A percentile compares a stretch with the other conserved stretches of the same genome.
Evolutionary conservation across 2,329 filamentous ascomycete genomes (phyloP).

Genomic region (Escovopsis sp.): DNA sequence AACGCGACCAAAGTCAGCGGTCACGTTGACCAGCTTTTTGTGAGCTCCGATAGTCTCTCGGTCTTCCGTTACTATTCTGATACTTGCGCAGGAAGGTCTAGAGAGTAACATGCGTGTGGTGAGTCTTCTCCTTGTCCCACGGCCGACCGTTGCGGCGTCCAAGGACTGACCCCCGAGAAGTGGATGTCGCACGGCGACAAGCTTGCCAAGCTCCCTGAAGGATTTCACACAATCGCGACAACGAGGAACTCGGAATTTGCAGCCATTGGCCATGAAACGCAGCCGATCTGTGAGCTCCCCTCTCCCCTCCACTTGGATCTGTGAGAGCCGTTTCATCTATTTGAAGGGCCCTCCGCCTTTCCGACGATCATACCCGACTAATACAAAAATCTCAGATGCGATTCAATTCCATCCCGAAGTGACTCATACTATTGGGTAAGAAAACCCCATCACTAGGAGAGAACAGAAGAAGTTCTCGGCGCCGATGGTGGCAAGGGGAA

Average conservation of each 20-base stretch:
- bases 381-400: constrained; percentile 18
- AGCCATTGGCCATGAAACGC: constrained; percentile 55
- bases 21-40: constrained; percentile 65
- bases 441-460: constrained; percentile 1
- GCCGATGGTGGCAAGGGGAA: too few species aligned
- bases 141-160: background rate
- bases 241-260: constrained; percentile 67
- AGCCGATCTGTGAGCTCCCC: constrained; percentile 42
- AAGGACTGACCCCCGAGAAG: background rate
- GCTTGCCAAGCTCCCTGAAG: constrained; percentile 55
- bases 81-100: constrained; percentile 34
- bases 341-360: constrained; percentile 1
- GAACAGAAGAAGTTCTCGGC: too few species aligned
- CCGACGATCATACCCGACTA: background rate
- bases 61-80: too few species aligned
- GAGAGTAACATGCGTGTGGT: constrained; percentile 45
- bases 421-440: constrained; percentile 10
- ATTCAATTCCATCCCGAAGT: constrained; percentile 89
- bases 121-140: background rate
- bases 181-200: constrained; percentile 91
- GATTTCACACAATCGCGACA: constrained; percentile 58
- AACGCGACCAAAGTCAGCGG: constrained; percentile 40
- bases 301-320: constrained; percentile 6
- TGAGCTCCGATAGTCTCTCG: too few species aligned
- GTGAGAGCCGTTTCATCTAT: constrained; percentile 6